A percentile compares a stretch with the other conserved stretches of the same genome.
Evolutionary conservation across 2,329 filamentous ascomycete genomes (phyloP).

Genomic region (Thyridium curvatum): DNA sequence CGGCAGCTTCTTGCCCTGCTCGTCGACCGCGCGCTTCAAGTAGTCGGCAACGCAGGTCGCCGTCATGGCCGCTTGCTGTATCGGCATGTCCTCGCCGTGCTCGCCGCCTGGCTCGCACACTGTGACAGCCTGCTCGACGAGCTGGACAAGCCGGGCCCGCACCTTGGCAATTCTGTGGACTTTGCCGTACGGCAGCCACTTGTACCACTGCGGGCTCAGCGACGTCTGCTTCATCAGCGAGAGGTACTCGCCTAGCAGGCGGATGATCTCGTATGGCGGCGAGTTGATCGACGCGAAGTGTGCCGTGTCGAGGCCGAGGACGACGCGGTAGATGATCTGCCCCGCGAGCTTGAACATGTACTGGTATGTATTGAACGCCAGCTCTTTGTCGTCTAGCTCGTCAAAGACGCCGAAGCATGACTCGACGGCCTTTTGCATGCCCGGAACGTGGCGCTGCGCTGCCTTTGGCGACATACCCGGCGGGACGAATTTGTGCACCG

Average conservation of each 20-base stretch:
- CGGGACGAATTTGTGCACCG: slow-evolving; percentile 56
- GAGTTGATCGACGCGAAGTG: slow-evolving; percentile 38
- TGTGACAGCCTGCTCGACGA: slow-evolving; percentile 32
- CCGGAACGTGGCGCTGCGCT: slow-evolving; percentile 52
- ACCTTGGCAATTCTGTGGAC: slow-evolving; percentile 31
- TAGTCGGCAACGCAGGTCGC: slow-evolving; percentile 38
- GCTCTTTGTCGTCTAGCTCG: slow-evolving; percentile 39
- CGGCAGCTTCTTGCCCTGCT: slow-evolving; percentile 47
- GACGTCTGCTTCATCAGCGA: slow-evolving; percentile 53
- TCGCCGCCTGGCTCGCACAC: too few relatives aligned
- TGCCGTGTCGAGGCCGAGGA: slow-evolving; percentile 37
- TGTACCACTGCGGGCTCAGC: slow-evolving; percentile 51
- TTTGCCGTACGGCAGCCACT: slow-evolving; percentile 49
- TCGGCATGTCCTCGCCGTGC: slow-evolving; percentile 30
- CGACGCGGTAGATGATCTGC: slow-evolving; percentile 36
- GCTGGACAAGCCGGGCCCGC: slow-evolving; percentile 21
- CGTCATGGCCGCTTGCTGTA: slow-evolving; percentile 42
- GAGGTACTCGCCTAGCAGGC: slow-evolving; percentile 41
- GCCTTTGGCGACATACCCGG: slow-evolving; percentile 53
- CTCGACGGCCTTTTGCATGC: slow-evolving; percentile 50
- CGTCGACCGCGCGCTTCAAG: slow-evolving; percentile 43
- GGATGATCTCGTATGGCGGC: slow-evolving; percentile 43
- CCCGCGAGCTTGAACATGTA: slow-evolving; percentile 44
- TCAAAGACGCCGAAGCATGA: slow-evolving; percentile 43
- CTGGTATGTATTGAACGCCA: slow-evolving; percentile 41